phyloP scores from a whole-genome alignment of 2,329 filamentous ascomycete species.

The Fusarium nurragi region DNA sequence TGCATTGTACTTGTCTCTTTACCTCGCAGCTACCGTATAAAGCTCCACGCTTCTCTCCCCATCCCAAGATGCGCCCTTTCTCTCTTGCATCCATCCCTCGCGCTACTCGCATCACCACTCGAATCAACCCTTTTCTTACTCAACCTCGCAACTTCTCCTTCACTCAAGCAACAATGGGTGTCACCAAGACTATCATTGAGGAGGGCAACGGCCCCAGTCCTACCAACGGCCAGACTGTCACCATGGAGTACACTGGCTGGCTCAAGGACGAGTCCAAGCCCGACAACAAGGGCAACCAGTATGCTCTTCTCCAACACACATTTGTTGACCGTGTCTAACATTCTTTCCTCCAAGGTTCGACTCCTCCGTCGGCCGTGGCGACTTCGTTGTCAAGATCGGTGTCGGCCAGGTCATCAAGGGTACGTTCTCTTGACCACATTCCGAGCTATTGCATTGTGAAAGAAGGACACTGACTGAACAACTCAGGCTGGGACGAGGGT shows the following conservation, averaged over 20 bases:
- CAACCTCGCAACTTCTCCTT: constrained; percentile 36
- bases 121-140: constrained; percentile 33
- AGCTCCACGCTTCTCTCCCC: constrained; percentile 32
- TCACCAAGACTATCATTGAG: constrained; percentile 72
- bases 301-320: constrained; percentile 48
- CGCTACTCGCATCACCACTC: constrained; percentile 28
- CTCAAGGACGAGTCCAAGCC: constrained; percentile 73
- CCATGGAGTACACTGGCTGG: constrained; percentile 92
- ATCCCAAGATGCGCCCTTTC: constrained; percentile 32
- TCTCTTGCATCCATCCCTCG: constrained; percentile 34
- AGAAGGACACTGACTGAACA: constrained; percentile 14
- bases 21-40: constrained; percentile 25
- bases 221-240: constrained; percentile 74
- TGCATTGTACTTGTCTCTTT: constrained; percentile 19
- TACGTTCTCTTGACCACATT: constrained; percentile 52
- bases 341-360: constrained; percentile 76
- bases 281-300: constrained; percentile 77
- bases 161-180: constrained; percentile 67
- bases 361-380: constrained; percentile 78
- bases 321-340: constrained; percentile 13
- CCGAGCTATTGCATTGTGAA: not conserved
- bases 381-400: constrained; percentile 83
- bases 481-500: constrained; percentile 82
- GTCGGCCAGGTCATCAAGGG: constrained; percentile 87
- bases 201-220: constrained; percentile 73